phyloP scores from a whole-genome alignment of 129 eudicot genomes.

The Flaveria trinervia region DNA sequence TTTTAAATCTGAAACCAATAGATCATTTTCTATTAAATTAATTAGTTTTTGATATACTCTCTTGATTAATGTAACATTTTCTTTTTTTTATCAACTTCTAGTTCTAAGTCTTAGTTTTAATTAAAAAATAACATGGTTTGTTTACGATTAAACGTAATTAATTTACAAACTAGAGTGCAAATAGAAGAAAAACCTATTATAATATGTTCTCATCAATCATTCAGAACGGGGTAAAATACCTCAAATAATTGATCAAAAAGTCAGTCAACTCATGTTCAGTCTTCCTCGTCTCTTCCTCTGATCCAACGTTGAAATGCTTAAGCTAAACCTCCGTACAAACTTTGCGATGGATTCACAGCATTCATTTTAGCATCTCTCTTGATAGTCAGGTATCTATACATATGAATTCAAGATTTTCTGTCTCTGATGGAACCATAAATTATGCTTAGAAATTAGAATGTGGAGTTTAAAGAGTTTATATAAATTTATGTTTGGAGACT shows the following conservation, averaged over 20 bases:
- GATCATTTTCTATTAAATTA: no score
- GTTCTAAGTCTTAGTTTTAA: no score
- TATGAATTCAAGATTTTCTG: background rate
- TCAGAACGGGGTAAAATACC: background rate
- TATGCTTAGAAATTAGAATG: background rate
- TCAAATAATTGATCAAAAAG: background rate
- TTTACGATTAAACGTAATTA: no score
- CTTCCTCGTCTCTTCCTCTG: background rate
- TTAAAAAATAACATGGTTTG: no score
- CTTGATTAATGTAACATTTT: no score
- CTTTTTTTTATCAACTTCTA: no score
- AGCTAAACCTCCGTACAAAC: background rate
- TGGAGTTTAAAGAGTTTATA: background rate
- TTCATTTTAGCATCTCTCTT: background rate
- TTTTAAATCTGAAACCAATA: no score
- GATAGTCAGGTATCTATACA: background rate
- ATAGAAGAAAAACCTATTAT: background rate
- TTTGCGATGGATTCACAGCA: background rate
- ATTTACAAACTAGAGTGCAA: no score
- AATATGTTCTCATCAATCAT: background rate
- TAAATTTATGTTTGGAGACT: background rate
- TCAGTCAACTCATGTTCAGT: background rate
- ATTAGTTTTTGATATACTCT: no score
- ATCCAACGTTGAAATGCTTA: background rate
- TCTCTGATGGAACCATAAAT: background rate